phyloP scores from a whole-genome alignment of 2,329 filamentous ascomycete species.

The Coleophoma eucalyptorum region DNA sequence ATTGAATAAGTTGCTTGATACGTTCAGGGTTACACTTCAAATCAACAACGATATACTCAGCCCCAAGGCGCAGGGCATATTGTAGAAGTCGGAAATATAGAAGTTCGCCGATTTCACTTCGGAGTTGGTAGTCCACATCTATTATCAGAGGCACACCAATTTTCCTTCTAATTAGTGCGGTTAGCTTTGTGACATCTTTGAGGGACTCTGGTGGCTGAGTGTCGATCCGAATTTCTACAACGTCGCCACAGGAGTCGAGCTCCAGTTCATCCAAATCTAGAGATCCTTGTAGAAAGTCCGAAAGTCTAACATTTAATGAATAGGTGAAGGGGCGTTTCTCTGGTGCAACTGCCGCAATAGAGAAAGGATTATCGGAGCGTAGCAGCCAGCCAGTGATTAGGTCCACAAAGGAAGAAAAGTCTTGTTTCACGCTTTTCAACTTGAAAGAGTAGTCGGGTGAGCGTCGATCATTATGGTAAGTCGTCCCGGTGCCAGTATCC shows the following conservation, averaged over 20 bases:
- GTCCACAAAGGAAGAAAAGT: slow-evolving; percentile 53
- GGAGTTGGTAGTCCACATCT: slow-evolving; percentile 29
- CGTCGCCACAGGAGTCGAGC: slow-evolving; percentile 48
- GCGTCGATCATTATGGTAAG: slow-evolving; percentile 40
- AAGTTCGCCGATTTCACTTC: neutral
- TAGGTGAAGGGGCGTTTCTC: slow-evolving; percentile 59
- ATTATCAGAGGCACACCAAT: slow-evolving; percentile 49
- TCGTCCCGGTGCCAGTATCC: neutral
- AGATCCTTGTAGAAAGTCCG: slow-evolving; percentile 50
- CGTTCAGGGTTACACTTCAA: slow-evolving; percentile 42
- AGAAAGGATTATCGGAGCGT: slow-evolving; percentile 52
- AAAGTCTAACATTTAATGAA: slow-evolving; percentile 56
- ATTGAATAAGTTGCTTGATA: slow-evolving; percentile 35
- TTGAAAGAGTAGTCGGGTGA: slow-evolving; percentile 39
- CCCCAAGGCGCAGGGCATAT: slow-evolving; percentile 58
- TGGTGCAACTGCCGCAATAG: slow-evolving; percentile 49
- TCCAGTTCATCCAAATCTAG: slow-evolving; percentile 47
- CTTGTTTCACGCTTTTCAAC: slow-evolving; percentile 45
- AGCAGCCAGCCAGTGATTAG: slow-evolving; percentile 46
- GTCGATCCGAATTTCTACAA: slow-evolving; percentile 53
- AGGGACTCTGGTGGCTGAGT: slow-evolving; percentile 44
- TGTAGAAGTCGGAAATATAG: slow-evolving; percentile 51
- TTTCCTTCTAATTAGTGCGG: slow-evolving; percentile 49
- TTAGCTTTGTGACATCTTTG: slow-evolving; percentile 43
- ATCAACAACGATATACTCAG: slow-evolving; percentile 60